Conservation (phyloP, 2,329 filamentous ascomycete species). For the Colletotrichum cordylinicola region DNA sequence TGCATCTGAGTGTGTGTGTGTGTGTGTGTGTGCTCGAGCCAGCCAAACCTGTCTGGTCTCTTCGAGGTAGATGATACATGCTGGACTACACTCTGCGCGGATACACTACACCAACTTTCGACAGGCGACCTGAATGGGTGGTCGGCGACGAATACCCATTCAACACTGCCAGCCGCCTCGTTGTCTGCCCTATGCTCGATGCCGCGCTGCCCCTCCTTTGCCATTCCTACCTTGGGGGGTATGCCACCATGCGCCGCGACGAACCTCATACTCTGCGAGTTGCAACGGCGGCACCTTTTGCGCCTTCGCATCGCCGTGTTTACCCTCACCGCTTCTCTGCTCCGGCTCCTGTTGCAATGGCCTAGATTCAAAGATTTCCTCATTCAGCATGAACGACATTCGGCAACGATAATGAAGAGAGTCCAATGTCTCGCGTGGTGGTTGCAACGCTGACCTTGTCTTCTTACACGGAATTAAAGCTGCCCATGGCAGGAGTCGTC, state of each 20-base stretch:
- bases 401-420: background rate
- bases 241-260: background rate
- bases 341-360: background rate
- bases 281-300: background rate
- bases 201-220: conserved; percentile 5
- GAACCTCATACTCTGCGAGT: background rate
- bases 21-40: background rate
- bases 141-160: background rate
- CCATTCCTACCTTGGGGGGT: background rate
- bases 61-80: conserved; percentile 13
- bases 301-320: background rate
- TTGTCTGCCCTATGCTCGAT: conserved; percentile 28
- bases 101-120: background rate
- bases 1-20: background rate
- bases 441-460: conserved; percentile 18
- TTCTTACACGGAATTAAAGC: background rate
- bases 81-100: background rate
- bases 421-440: conserved; percentile 18
- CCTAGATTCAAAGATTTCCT: background rate
- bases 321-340: conserved; percentile 11
- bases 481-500: background rate
- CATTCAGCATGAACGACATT: background rate
- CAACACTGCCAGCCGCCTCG: conserved; percentile 3
- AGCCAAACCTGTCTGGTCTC: background rate
- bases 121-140: background rate